These are phyloP conservation scores for Sclerotinia trifoliorum DNA, from an alignment of 2,329 filamentous ascomycete species.

Conservation along the genomic window DNA sequence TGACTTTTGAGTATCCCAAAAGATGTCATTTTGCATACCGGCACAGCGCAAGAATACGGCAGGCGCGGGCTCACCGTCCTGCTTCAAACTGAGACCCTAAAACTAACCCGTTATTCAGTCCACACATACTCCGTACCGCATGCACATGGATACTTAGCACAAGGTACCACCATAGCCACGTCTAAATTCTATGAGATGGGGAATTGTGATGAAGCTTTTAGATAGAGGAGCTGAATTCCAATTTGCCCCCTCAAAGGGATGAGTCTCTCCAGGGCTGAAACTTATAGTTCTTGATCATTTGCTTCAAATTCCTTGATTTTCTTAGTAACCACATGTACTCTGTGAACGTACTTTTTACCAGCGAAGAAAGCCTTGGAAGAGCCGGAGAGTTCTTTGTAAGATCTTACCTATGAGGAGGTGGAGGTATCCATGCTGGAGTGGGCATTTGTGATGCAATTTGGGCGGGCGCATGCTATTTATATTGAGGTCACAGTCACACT, in stretches of 20 bases:
- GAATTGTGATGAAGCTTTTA: slow-evolving; percentile 5
- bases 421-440: neutral
- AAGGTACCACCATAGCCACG: neutral
- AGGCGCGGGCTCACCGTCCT: slow-evolving; percentile 3
- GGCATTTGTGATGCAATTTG: slow-evolving; percentile 14
- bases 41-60: neutral
- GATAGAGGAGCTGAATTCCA: neutral
- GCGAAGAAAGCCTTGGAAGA: slow-evolving; percentile 1
- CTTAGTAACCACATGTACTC: neutral
- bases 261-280: slow-evolving; percentile 15
- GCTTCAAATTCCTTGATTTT: neutral
- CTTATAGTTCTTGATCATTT: neutral
- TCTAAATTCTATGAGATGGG: neutral
- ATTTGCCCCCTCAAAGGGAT: slow-evolving; percentile 10
- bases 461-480: neutral
- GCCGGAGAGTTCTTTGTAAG: slow-evolving; percentile 13
- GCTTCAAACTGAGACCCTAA: neutral
- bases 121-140: slow-evolving; percentile 3
- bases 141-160: slow-evolving; percentile 14
- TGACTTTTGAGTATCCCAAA: slow-evolving; percentile 3
- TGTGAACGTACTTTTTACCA: neutral
- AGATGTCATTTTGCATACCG: neutral
- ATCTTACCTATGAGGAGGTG: neutral
- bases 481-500: slow-evolving; percentile 7
- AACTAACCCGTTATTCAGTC: neutral